These are phyloP conservation scores for Pseudogymnoascus sp. DNA, from an alignment of 2,329 filamentous ascomycete species.

Conservation along the genomic window DNA sequence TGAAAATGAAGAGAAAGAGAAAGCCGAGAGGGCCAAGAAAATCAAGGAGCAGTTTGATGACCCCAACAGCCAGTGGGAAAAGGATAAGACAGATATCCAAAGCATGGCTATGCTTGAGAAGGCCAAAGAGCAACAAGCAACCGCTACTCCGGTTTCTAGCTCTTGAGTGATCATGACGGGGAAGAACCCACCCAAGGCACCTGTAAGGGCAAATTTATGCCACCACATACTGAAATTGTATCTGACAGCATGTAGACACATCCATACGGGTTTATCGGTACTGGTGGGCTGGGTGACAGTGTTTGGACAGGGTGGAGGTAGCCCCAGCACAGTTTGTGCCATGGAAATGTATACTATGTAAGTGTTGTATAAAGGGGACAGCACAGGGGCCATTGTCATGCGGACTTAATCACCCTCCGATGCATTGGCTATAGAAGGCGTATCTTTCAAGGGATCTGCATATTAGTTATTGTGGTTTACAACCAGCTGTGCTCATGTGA, in stretches of 20 bases:
- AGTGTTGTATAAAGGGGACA: conserved; percentile 2
- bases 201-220: conserved; percentile 9
- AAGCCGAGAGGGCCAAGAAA: conserved; percentile 64
- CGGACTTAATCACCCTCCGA: neutral
- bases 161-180: neutral
- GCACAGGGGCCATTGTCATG: neutral
- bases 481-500: neutral
- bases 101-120: conserved; percentile 55
- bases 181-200: conserved; percentile 2
- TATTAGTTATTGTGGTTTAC: conserved; percentile 3
- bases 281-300: neutral
- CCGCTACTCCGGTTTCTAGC: neutral
- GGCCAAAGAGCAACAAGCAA: conserved; percentile 31
- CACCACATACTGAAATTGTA: neutral
- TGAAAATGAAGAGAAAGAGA: conserved; percentile 71
- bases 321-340: neutral
- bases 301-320: neutral
- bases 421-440: conserved; percentile 8
- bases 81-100: conserved; percentile 75
- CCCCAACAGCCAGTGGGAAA: conserved; percentile 72
- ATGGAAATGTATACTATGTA: conserved; percentile 7
- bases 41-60: conserved; percentile 76
- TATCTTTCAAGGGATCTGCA: neutral
- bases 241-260: neutral
- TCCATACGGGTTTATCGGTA: neutral